Conservation (phyloP, 345 rosid species). For the Streptanthus diversifolius region DNA sequence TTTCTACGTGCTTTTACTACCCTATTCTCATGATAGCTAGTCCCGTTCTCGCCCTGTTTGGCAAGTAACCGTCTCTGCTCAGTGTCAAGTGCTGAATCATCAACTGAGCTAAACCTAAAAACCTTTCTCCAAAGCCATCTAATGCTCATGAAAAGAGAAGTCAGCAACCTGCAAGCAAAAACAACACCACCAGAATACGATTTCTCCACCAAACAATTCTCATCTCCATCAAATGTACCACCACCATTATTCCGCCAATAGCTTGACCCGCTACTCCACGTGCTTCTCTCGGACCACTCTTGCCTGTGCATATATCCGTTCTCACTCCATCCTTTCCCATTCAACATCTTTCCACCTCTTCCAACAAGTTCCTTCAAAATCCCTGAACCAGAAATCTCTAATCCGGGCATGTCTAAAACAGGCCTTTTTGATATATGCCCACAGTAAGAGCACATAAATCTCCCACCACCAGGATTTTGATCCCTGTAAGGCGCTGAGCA, state of each 20-base stretch:
- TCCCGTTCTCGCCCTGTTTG: conserved; percentile 64
- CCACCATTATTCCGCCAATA: conserved; percentile 56
- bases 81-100: conserved; percentile 50
- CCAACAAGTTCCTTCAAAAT: conserved; percentile 88
- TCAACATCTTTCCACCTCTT: conserved; percentile 78
- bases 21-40: conserved; percentile 64
- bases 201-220: conserved; percentile 71
- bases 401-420: conserved; percentile 76
- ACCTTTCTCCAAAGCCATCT: conserved; percentile 93
- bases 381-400: conserved; percentile 72
- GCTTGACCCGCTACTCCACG: conserved; percentile 58
- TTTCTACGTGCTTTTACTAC: conserved; percentile 89
- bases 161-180: conserved; percentile 47
- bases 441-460: conserved; percentile 94
- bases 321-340: conserved; percentile 85
- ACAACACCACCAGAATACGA: conserved; percentile 70
- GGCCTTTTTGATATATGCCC: conserved; percentile 97
- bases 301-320: conserved; percentile 69
- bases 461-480: conserved; percentile 93
- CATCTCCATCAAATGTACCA: conserved; percentile 65
- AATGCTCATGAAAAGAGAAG: conserved; percentile 81
- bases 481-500: conserved; percentile 87
- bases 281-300: conserved; percentile 76
- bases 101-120: conserved; percentile 67
- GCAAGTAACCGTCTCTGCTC: conserved; percentile 59